A percentile compares a stretch with the other conserved stretches of the same genome.
Evolutionary conservation across 352 stramenopile genomes (phyloP).

Genomic region (Phytophthora ramorum): DNA sequence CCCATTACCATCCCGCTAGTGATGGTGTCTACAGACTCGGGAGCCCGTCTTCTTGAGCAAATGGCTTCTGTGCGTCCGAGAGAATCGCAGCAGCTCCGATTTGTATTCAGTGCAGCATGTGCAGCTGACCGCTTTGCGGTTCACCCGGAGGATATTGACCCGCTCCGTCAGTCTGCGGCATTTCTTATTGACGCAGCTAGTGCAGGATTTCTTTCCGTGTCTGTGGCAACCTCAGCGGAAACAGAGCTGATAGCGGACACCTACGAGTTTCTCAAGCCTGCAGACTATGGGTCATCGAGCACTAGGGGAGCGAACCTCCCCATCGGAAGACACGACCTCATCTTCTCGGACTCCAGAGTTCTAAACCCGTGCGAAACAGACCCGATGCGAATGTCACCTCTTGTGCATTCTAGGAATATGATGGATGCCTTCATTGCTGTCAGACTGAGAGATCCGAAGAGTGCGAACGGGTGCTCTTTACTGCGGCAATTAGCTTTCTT

Average conservation of each 20-base stretch:
- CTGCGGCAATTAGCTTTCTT: slow-evolving; percentile 54
- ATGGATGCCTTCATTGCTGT: slow-evolving; percentile 39
- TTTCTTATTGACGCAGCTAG: slow-evolving; percentile 49
- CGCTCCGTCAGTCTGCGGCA: slow-evolving; percentile 41
- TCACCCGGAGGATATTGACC: slow-evolving; percentile 48
- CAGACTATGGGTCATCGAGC: slow-evolving; percentile 22
- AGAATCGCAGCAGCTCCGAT: slow-evolving; percentile 52
- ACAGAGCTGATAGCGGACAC: slow-evolving; percentile 34
- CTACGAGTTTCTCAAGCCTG: slow-evolving; percentile 55
- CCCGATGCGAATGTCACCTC: slow-evolving; percentile 26
- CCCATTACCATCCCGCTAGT: slow-evolving; percentile 61
- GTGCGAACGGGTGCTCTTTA: slow-evolving; percentile 41
- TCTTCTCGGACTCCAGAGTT: slow-evolving; percentile 32
- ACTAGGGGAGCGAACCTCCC: slow-evolving; percentile 40
- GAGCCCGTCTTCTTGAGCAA: slow-evolving; percentile 49
- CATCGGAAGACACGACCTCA: slow-evolving; percentile 52
- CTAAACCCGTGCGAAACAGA: slow-evolving; percentile 49
- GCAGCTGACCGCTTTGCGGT: slow-evolving; percentile 50
- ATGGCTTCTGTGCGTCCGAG: slow-evolving; percentile 38
- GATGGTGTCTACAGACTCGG: slow-evolving; percentile 75
- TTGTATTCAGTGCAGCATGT: slow-evolving; percentile 65
- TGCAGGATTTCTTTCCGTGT: slow-evolving; percentile 64
- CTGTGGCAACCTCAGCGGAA: slow-evolving; percentile 50
- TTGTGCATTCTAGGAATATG: slow-evolving; percentile 24
- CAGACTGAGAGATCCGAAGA: slow-evolving; percentile 27